phyloP scores from a whole-genome alignment of 345 rosid species.

The Hibiscus mutabilis region DNA sequence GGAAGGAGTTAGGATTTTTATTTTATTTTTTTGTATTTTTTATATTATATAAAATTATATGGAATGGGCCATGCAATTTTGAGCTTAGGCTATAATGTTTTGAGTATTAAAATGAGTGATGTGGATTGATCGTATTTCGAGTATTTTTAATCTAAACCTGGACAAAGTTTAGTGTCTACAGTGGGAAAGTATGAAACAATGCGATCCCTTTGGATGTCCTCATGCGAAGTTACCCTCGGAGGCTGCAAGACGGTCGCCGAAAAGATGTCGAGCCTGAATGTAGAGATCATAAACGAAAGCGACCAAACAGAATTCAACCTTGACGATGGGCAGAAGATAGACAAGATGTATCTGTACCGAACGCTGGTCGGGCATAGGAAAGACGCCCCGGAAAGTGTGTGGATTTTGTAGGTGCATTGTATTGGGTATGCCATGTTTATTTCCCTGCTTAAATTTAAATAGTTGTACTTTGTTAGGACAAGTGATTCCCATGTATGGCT shows the following conservation, averaged over 20 bases:
- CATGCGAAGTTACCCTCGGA: constrained; percentile 83
- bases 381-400: constrained; percentile 73
- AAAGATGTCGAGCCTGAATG: constrained; percentile 67
- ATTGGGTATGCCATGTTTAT: neutral
- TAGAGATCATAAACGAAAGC: constrained; percentile 72
- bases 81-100: too few relatives aligned
- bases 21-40: too few relatives aligned
- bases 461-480: constrained; percentile 25
- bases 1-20: too few relatives aligned
- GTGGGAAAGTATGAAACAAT: constrained; percentile 93
- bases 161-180: too few relatives aligned
- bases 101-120: too few relatives aligned
- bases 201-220: constrained; percentile 99
- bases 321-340: constrained; percentile 47
- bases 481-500: constrained; percentile 6
- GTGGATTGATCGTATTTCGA: too few relatives aligned
- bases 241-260: constrained; percentile 69
- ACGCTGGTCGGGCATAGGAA: constrained; percentile 67
- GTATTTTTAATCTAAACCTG: too few relatives aligned
- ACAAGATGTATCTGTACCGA: constrained; percentile 78
- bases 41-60: too few relatives aligned
- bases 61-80: too few relatives aligned
- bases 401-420: constrained; percentile 42
- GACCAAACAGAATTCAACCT: constrained; percentile 29
- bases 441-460: constrained; percentile 11